phyloP scores from a whole-genome alignment of 2,329 filamentous ascomycete species.

The Harringtonia lauricola region DNA sequence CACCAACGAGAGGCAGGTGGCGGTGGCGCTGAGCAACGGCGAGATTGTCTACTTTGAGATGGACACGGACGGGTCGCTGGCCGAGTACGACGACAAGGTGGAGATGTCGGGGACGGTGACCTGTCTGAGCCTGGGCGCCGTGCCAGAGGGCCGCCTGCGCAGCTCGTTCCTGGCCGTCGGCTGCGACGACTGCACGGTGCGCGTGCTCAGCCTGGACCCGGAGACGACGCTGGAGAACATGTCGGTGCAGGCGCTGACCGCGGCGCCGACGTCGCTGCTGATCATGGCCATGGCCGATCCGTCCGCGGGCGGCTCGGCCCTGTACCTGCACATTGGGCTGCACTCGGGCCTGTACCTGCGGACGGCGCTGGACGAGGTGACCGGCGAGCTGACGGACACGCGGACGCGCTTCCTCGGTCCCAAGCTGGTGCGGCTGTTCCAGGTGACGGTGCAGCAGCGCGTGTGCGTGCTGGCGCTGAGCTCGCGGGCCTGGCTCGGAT shows the following conservation, averaged over 20 bases:
- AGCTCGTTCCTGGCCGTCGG: conserved; percentile 93
- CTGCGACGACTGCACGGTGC: conserved; percentile 92
- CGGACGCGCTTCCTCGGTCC: conserved; percentile 89
- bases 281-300: conserved; percentile 97
- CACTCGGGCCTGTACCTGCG: conserved; percentile 93
- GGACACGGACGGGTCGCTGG: conserved; percentile 80
- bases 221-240: conserved; percentile 88
- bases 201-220: conserved; percentile 80
- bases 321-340: conserved; percentile 92
- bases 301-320: conserved; percentile 72
- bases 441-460: conserved; percentile 77
- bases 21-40: conserved; percentile 85
- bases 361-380: conserved; percentile 89
- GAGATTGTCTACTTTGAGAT: conserved; percentile 98
- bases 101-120: conserved; percentile 95
- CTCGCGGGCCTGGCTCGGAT: conserved; percentile 91
- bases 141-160: conserved; percentile 78
- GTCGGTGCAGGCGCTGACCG: conserved; percentile 86
- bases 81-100: conserved; percentile 90
- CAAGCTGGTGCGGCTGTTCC: conserved; percentile 80
- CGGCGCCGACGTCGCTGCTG: conserved; percentile 74
- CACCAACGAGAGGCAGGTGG: conserved; percentile 87
- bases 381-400: conserved; percentile 89
- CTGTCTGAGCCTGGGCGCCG: conserved; percentile 83
- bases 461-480: conserved; percentile 82